Conservation (phyloP, 352 stramenopile genomes). For the Phytophthora europaea region DNA sequence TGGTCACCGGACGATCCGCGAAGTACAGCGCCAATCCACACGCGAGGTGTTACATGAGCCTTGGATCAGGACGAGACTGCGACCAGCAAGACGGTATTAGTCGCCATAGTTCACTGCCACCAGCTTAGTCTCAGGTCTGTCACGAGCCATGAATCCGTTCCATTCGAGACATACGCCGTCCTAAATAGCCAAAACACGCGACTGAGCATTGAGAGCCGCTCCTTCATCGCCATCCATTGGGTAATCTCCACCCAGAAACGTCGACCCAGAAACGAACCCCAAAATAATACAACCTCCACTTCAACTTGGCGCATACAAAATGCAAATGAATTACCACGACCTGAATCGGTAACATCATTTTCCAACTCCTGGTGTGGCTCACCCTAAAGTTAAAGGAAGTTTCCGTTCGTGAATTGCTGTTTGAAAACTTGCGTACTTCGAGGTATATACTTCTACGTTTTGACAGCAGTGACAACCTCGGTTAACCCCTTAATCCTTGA, state of each 20-base stretch:
- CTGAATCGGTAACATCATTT: too few relatives aligned
- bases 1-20: constrained; percentile 45
- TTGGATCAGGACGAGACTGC: not conserved
- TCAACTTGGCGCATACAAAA: too few relatives aligned
- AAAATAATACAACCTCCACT: too few relatives aligned
- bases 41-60: not conserved
- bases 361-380: too few relatives aligned
- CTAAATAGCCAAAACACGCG: constrained; percentile 14
- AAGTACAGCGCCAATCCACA: constrained; percentile 60
- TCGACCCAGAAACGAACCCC: too few relatives aligned
- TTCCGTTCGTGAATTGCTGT: too few relatives aligned
- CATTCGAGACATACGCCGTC: not conserved
- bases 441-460: too few relatives aligned
- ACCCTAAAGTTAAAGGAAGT: too few relatives aligned
- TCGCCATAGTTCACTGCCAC: not conserved
- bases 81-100: constrained; percentile 18
- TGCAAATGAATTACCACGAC: too few relatives aligned
- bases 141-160: not conserved
- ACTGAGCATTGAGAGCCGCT: not conserved
- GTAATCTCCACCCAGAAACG: not conserved
- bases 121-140: constrained; percentile 13
- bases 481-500: too few relatives aligned
- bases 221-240: constrained; percentile 20
- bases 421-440: too few relatives aligned
- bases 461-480: too few relatives aligned